Percentiles rank a stretch among this genome's conserved stretches.
These are phyloP conservation scores for Ganoderma leucocontextum DNA, from an alignment of 1,284 basidiomycete species.

Conservation along the genomic window DNA sequence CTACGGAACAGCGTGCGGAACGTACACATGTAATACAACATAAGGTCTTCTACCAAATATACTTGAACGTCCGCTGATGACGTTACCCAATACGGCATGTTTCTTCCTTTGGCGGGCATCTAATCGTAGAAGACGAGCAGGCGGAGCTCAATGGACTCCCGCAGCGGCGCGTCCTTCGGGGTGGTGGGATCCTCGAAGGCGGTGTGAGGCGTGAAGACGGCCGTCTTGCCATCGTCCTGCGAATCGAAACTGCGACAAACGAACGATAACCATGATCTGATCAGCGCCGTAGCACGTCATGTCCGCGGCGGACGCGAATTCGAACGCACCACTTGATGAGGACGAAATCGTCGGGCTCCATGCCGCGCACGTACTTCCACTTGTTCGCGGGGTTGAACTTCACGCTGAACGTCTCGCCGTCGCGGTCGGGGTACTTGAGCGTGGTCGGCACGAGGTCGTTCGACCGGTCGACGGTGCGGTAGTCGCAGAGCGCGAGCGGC, in stretches of 20 bases:
- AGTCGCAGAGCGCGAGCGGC: slow-evolving; percentile 73
- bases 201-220: slow-evolving; percentile 66
- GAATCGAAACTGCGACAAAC: slow-evolving; percentile 56
- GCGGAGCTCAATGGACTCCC: slow-evolving; percentile 68
- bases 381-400: slow-evolving; percentile 59
- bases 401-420: slow-evolving; percentile 67
- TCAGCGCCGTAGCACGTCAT: not conserved
- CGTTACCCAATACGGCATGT: not conserved
- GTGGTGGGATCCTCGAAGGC: slow-evolving; percentile 63
- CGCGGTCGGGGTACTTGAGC: slow-evolving; percentile 60
- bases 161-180: slow-evolving; percentile 55
- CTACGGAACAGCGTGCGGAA: not conserved
- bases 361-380: slow-evolving; percentile 72
- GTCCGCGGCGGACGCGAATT: not conserved
- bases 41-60: not conserved
- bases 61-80: not conserved
- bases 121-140: slow-evolving; percentile 68
- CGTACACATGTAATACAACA: slow-evolving; percentile 3
- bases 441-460: slow-evolving; percentile 58
- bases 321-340: slow-evolving; percentile 71
- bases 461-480: slow-evolving; percentile 56
- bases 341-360: slow-evolving; percentile 69
- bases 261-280: slow-evolving; percentile 13
- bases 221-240: slow-evolving; percentile 57
- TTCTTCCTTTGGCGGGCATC: not conserved